phyloP scores from a whole-genome alignment of 768 basidiomycete species.

The Collybia nuda region DNA sequence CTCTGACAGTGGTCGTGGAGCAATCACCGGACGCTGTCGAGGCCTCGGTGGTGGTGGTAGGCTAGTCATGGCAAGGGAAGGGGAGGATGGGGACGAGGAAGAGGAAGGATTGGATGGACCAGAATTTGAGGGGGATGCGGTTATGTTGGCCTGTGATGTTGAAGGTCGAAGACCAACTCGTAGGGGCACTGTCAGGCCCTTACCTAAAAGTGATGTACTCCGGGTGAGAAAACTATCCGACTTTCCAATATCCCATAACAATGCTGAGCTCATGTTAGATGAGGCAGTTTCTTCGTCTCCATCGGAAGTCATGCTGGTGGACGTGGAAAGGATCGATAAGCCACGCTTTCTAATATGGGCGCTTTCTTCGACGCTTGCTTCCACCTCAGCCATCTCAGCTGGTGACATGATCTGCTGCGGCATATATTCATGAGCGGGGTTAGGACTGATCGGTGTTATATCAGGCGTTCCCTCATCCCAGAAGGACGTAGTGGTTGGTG shows the following conservation, averaged over 20 bases:
- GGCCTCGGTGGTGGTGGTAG: conserved; percentile 59
- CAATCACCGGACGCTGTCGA: conserved; percentile 23
- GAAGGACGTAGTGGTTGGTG: conserved; percentile 27
- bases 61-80: conserved; percentile 30
- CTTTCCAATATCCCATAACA: conserved; percentile 16
- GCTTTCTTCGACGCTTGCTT: conserved; percentile 44
- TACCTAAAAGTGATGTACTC: conserved; percentile 16
- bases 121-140: conserved; percentile 17
- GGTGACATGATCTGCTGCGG: conserved; percentile 70
- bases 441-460: conserved; percentile 33
- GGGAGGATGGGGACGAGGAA: conserved; percentile 10
- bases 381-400: conserved; percentile 61
- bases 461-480: conserved; percentile 48
- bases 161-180: conserved; percentile 28
- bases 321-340: conserved; percentile 37
- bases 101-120: conserved; percentile 7
- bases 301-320: conserved; percentile 32
- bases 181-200: conserved; percentile 14
- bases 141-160: conserved; percentile 29
- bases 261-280: conserved; percentile 25
- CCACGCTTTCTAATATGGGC: conserved; percentile 29
- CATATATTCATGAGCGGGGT: conserved; percentile 42
- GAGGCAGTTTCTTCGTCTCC: conserved; percentile 25
- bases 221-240: conserved; percentile 12
- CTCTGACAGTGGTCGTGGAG: conserved; percentile 14